Conservation (phyloP, 2,329 filamentous ascomycete genomes). For the Cladosporium sp. region DNA sequence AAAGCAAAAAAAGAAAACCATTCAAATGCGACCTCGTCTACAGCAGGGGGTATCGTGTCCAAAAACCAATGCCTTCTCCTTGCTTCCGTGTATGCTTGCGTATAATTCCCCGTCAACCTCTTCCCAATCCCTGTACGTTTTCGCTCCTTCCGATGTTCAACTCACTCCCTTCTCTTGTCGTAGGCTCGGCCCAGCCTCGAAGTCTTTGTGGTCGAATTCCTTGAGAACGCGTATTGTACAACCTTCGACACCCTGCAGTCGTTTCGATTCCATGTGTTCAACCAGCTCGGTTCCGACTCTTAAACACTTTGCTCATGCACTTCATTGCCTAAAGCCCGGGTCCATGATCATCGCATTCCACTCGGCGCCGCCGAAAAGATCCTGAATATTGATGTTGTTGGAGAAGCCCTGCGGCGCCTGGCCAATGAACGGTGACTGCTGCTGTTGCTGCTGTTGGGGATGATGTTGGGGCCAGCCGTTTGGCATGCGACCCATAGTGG, state of each 20-base stretch:
- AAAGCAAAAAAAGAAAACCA: neutral
- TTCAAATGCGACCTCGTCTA: constrained; percentile 2
- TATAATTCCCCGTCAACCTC: neutral
- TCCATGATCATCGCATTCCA: constrained; percentile 38
- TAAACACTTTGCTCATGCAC: neutral
- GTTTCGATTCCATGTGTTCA: neutral
- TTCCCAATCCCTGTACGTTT: neutral
- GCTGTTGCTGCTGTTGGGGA: constrained; percentile 21
- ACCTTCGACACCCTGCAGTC: neutral
- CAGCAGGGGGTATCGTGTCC: constrained; percentile 5
- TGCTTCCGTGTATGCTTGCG: neutral
- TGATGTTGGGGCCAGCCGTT: constrained; percentile 28
- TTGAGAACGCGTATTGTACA: neutral
- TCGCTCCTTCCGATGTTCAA: neutral
- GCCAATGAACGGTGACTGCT: constrained; percentile 27
- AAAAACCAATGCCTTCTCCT: neutral
- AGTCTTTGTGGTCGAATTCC: neutral
- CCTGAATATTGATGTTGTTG: constrained; percentile 40
- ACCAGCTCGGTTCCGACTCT: neutral
- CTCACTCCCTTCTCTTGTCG: neutral
- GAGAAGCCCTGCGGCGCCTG: constrained; percentile 28
- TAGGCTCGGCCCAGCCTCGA: neutral
- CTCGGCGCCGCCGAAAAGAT: constrained; percentile 41
- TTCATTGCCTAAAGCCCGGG: constrained; percentile 26
- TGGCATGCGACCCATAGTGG: constrained; percentile 28